Evolutionary conservation across 108 stramenopile genomes (phyloP).

Genomic region (Fragilaria crotonensis): DNA sequence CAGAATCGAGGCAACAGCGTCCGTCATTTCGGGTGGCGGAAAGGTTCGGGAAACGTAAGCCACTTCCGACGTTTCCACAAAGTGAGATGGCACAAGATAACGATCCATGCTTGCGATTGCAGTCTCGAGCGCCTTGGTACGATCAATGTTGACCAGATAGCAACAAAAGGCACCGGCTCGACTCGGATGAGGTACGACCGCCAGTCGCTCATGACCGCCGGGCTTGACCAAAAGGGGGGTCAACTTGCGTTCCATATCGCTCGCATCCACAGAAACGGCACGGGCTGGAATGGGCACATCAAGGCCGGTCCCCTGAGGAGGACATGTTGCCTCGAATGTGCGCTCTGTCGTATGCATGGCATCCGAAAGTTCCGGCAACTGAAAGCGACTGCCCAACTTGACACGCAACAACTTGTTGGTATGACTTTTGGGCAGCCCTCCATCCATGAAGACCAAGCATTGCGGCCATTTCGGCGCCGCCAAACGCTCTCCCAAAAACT

Average conservation of each 20-base stretch:
- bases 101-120: conserved; percentile 23
- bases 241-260: conserved; percentile 21
- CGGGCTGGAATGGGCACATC: conserved; percentile 32
- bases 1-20: conserved; percentile 34
- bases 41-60: background rate
- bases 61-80: background rate
- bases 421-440: conserved; percentile 47
- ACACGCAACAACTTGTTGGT: conserved; percentile 54
- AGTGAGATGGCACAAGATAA: conserved; percentile 32
- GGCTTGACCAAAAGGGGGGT: no score
- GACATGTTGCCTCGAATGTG: conserved; percentile 50
- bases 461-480: conserved; percentile 52
- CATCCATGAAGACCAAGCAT: conserved; percentile 51
- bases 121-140: conserved; percentile 12
- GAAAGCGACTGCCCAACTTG: conserved; percentile 40
- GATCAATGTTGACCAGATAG: conserved; percentile 28
- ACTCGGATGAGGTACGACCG: conserved; percentile 28
- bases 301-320: conserved; percentile 40
- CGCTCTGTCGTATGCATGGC: conserved; percentile 34
- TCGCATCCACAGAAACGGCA: conserved; percentile 17
- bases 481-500: conserved; percentile 28
- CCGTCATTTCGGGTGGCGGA: conserved; percentile 19
- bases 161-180: conserved; percentile 30
- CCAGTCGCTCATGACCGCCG: conserved; percentile 10
- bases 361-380: conserved; percentile 39